Conservation (phyloP, 1,284 basidiomycete species). For the Ceratobasidium sp. region DNA sequence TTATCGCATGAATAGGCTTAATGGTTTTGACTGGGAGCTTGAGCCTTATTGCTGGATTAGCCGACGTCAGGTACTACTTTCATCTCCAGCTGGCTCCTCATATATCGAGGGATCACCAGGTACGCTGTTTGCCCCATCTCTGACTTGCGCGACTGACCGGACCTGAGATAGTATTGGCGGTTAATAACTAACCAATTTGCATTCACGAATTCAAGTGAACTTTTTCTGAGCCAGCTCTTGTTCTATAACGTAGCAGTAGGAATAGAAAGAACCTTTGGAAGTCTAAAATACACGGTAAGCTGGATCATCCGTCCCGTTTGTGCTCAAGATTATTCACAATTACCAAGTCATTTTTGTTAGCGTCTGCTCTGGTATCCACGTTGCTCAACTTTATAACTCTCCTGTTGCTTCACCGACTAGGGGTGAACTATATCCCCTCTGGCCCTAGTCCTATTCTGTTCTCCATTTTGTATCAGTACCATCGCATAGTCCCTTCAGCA, state of each 20-base stretch:
- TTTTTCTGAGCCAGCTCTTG: constrained; percentile 78
- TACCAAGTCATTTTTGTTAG: constrained; percentile 74
- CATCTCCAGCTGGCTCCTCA: constrained; percentile 76
- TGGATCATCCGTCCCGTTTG: background rate
- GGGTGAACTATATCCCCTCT: constrained; percentile 74
- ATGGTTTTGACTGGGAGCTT: constrained; percentile 74
- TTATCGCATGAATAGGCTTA: constrained; percentile 61
- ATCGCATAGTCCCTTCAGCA: constrained; percentile 73
- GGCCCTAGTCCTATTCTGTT: constrained; percentile 70
- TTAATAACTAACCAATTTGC: constrained; percentile 76
- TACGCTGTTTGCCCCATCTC: constrained; percentile 47
- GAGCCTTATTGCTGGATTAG: constrained; percentile 75
- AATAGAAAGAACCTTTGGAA: constrained; percentile 87
- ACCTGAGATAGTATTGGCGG: constrained; percentile 77
- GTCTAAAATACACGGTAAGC: constrained; percentile 84
- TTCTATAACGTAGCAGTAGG: constrained; percentile 76
- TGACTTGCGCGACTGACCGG: constrained; percentile 9
- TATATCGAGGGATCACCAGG: constrained; percentile 73
- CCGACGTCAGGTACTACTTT: constrained; percentile 87
- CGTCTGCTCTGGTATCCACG: constrained; percentile 70
- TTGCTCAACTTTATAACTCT: constrained; percentile 70
- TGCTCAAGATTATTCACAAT: constrained; percentile 6
- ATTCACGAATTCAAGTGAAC: constrained; percentile 84
- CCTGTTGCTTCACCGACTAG: constrained; percentile 66
- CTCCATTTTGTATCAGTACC: constrained; percentile 81